Evolutionary conservation across 768 basidiomycete genomes (phyloP).

Genomic region (Termitomyces sp.): DNA sequence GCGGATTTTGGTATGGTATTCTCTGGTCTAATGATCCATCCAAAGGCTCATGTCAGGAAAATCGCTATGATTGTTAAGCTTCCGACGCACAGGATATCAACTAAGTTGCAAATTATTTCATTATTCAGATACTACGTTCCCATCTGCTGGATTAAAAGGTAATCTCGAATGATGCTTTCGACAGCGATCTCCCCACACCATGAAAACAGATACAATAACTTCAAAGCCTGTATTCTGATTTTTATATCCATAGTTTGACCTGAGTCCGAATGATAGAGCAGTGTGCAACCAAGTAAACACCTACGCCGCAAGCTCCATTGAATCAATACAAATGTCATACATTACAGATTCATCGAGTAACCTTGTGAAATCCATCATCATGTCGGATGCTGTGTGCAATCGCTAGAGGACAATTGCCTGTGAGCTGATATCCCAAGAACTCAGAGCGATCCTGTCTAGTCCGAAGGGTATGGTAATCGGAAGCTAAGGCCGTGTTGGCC

Average conservation of each 20-base stretch:
- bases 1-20: not conserved
- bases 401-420: not conserved
- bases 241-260: conserved; percentile 3
- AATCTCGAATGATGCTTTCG: conserved; percentile 1
- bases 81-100: not conserved
- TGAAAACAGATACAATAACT: not conserved
- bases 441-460: not conserved
- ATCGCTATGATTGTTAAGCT: not conserved
- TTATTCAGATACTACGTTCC: not conserved
- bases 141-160: not conserved
- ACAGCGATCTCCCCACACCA: not conserved
- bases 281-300: not conserved
- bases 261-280: not conserved
- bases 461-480: not conserved
- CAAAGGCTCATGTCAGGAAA: no score
- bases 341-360: conserved; percentile 3
- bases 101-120: conserved; percentile 1
- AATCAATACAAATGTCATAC: conserved; percentile 6
- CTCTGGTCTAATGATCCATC: no score
- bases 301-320: conserved; percentile 7
- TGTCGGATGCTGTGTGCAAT: not conserved
- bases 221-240: not conserved
- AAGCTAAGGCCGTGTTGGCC: conserved; percentile 3
- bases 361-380: conserved; percentile 5
- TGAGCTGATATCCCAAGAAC: not conserved